Base-by-base conservation (phyloP, 169 alveolate species). In the Plasmodium coatneyi region DNA sequence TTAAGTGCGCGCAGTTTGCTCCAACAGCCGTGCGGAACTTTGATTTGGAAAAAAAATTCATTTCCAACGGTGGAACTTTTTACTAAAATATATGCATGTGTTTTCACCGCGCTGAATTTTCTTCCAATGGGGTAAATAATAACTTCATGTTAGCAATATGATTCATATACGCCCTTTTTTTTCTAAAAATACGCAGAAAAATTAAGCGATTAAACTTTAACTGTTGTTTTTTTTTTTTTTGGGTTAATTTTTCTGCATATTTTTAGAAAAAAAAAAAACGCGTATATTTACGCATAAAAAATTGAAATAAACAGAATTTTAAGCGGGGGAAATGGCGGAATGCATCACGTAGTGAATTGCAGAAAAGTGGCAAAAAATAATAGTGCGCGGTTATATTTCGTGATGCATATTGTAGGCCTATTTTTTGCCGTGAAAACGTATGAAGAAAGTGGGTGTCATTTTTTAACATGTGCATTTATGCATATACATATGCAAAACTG, bases 31-130 rank as follows among this genome's bases (percentile, higher is more conserved):
- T 28, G 71, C 25, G 28, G 32, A 78, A 19, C 12, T 39, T 5
- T 39, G 9, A 34, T 78, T 36, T 78, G 19, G 25, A 39, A 36
- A 36, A 36, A 46, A 19, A 25, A 39, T 39, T 34, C 83, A 78
- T 78, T 78, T 19, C 30, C 83, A 78, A 78, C 66, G 83, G 83
- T 39, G 74, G 28, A 60, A 25, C 43, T 32, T 25, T 78, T 78
- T 28, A 78, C 83, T n/a, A 78, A 78, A 78, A 78, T 12, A 34
- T 39, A 25, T 78, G n/a, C 22, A 41, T 14, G 43, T 36, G 52
- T 46, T 34, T 78, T 32, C 52, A 36, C 49, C 52, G n/a, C 70
- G 30, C 43, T 28, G 28, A 28, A 39, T 78, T 39, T 78, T 41
- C n/a, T 66, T 22, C 12, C 83, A 78, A 14, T 36, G 52, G 83